phyloP scores from a whole-genome alignment of 139 green algal species.

The Desmodesmus armatus region DNA sequence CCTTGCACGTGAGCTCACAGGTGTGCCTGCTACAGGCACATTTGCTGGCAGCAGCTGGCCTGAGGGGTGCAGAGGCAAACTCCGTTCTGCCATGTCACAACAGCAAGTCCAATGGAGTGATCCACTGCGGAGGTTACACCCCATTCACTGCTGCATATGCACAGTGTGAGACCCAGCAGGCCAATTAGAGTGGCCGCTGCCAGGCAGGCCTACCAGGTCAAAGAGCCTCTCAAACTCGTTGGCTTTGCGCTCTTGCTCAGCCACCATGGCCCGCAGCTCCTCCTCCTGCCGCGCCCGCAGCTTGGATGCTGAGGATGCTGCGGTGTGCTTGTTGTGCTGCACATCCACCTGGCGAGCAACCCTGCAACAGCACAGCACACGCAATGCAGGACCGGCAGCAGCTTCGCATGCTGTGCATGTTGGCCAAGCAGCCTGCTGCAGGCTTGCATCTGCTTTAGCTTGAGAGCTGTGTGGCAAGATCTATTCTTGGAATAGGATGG shows the following conservation, averaged over 20 bases:
- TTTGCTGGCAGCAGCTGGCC: no score
- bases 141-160: neutral
- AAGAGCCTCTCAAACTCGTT: slow-evolving; percentile 85
- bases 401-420: neutral
- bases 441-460: no score
- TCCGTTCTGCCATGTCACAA: no score
- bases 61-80: no score
- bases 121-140: no score
- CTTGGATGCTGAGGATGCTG: slow-evolving; percentile 22
- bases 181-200: no score
- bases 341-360: slow-evolving; percentile 22
- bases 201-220: slow-evolving; percentile 75
- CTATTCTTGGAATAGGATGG: no score
- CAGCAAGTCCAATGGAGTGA: no score
- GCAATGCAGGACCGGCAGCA: neutral
- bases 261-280: slow-evolving; percentile 46
- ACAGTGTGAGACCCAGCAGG: neutral
- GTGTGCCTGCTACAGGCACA: no score
- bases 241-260: slow-evolving; percentile 55
- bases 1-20: no score
- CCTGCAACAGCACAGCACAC: slow-evolving; percentile 42
- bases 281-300: slow-evolving; percentile 2
- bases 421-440: no score
- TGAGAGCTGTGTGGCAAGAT: no score
- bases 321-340: slow-evolving; percentile 8